Evolutionary conservation across 2,329 filamentous ascomycete species (phyloP), one percentile per base, ranked within the genome.

Genomic region (Lizonia empirigonia): DNA sequence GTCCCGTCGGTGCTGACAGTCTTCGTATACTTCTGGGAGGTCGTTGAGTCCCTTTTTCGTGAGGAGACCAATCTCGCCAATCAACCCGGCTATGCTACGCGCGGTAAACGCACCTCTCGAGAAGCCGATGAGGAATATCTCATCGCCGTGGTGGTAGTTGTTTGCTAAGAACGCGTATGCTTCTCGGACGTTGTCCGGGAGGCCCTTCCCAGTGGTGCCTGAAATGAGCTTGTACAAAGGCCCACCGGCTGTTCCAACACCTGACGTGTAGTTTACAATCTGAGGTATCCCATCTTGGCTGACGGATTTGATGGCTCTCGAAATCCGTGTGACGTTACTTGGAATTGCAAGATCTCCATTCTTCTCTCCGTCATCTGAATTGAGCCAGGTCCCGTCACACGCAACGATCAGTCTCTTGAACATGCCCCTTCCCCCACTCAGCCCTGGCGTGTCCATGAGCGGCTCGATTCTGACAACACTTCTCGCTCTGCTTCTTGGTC

Each of bases 81-180:
- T 73, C 26, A 79, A 65, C 13, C 77, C 77, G 7, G 69, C 76
- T 10, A 78, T 71, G 27, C 65, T 70, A 36, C 70, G 68, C 7
- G 68, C 81, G 1, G 76, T 80, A 55, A 74, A 80, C 2, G 77
- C 77, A 15, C 77, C 77, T 41, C 77, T 63, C 2, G 76, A 78
- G 55, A 79, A 80, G 2, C 77, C 77, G 4, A 79, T 56, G 7
- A 80, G 62, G 53, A 78, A 79, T 34, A 80, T 77, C 15, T 76
- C 76, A 50, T 79, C 77, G 46, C 80, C 80, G 0, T 73, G 73
- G n/a, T 74, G 68, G 57, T 78, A 82, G 63, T 82, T 83, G 47
- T 78, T 78, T n/a, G 76, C 74, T 2, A 82, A 65, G 60, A 81
- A 82, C 6, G 73, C 73, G 44, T 83, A 80, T 0, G 71, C 76